Evolutionary conservation across 2,329 filamentous ascomycete species (phyloP), one percentile per base, ranked within the genome.

Genomic region (Alternaria alternata): DNA sequence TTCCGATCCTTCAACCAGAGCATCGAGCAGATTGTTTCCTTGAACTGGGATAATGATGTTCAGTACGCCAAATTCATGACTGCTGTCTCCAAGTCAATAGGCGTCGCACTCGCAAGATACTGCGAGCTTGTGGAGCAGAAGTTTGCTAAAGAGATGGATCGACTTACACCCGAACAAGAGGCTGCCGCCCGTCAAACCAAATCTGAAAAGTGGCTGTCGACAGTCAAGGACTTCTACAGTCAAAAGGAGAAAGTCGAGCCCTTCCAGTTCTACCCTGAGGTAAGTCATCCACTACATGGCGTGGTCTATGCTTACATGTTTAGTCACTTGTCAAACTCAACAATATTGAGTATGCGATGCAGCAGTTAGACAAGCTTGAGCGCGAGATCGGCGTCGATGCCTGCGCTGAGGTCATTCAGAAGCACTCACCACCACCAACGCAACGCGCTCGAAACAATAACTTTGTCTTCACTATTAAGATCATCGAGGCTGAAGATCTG

Each of bases 41-140:
- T 99, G 11, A 88, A 94, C 62, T 99, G 95, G 95, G 91, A 93
- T 65, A 93, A 98, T 75, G 92, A 97, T 72, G 84, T 96, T 38
- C 94, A 97, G 67, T 92, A 97, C 75, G 94, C 95, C 39, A 93
- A 94, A 63, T 99, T 99, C 80, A 98, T 98, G 94, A 99, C 95
- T 16, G 88, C 93, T 2, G 83, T 97, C 16, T 89, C 94, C 14
- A 96, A 93, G 71, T 90, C 91, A 0, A 92, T 98, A 61, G 90
- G 94, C 2, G 85, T 87, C 47, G 94, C 93, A 18, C 87, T 99
- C 48, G 90, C 91, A 12, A 88, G 89, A 68, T 99, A 99, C 77
- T 99, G 95, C 76, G 95, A 99, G 74, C 83, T 94, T 46, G 84
- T 98, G 26, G 95, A 98, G 71, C 88, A 91, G 68, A 88, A 87